Conservation (phyloP, 2,329 filamentous ascomycete species). For the Lecanicillium sp. region DNA sequence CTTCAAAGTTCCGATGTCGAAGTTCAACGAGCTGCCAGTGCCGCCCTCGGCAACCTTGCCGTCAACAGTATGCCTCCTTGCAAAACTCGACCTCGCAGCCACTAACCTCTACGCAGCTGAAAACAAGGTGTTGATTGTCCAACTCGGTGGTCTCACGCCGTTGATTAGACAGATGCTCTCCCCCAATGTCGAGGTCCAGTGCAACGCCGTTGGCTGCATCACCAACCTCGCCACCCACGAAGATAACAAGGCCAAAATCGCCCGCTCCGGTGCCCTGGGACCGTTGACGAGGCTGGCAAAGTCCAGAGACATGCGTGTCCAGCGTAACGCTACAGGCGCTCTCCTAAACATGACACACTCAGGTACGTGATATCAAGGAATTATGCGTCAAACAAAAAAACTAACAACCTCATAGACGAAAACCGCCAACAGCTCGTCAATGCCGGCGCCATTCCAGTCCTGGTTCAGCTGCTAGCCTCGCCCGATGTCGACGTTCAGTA, state of each 20-base stretch:
- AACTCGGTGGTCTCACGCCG: slow-evolving; percentile 81
- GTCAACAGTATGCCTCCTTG: slow-evolving; percentile 74
- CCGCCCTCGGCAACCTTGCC: slow-evolving; percentile 89
- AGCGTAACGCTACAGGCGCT: slow-evolving; percentile 93
- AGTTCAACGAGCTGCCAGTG: slow-evolving; percentile 92
- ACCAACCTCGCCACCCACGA: slow-evolving; percentile 97
- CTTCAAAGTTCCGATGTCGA: slow-evolving; percentile 94
- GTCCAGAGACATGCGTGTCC: slow-evolving; percentile 97
- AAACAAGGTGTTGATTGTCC: slow-evolving; percentile 95
- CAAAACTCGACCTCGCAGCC: neutral
- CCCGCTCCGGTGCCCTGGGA: slow-evolving; percentile 83
- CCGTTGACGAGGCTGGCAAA: slow-evolving; percentile 89
- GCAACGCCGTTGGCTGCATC: slow-evolving; percentile 97
- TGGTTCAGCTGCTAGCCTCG: slow-evolving; percentile 90
- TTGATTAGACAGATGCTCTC: slow-evolving; percentile 98
- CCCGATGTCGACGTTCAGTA: slow-evolving; percentile 97
- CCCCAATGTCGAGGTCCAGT: slow-evolving; percentile 95
- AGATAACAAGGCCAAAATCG: slow-evolving; percentile 98
- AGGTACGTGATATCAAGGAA: too few species aligned
- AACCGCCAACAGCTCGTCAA: slow-evolving; percentile 97
- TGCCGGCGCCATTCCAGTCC: slow-evolving; percentile 93
- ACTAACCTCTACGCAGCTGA: slow-evolving; percentile 63
- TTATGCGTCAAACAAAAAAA: too few species aligned
- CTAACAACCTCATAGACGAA: slow-evolving; percentile 59
- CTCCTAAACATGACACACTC: slow-evolving; percentile 99